phyloP scores from a whole-genome alignment of 331 rosid species.

The Rosa hybrid region DNA sequence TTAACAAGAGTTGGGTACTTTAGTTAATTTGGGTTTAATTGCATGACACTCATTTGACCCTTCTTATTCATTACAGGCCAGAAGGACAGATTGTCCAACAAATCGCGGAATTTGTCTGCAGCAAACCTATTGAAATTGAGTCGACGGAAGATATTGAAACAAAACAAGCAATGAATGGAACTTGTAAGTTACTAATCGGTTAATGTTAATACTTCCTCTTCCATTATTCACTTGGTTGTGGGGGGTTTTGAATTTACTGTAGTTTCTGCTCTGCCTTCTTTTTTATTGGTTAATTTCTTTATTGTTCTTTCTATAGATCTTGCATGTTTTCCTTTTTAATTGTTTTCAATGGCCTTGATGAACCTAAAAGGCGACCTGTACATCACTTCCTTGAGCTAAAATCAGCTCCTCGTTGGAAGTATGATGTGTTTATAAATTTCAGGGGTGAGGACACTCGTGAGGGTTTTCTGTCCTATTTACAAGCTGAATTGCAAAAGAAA shows the following conservation, averaged over 20 bases:
- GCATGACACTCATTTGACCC: not conserved
- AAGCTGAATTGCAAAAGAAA: not conserved
- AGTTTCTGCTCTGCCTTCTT: not conserved
- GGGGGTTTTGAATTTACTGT: not conserved
- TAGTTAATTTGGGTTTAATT: not conserved
- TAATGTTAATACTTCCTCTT: not conserved
- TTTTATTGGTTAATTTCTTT: not conserved
- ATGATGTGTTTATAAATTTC: not conserved
- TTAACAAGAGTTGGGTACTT: too few relatives aligned
- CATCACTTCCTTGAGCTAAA: not conserved
- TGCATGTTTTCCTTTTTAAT: too few relatives aligned
- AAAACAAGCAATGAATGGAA: not conserved
- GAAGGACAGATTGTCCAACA: not conserved
- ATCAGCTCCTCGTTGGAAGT: not conserved
- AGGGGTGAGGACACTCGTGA: not conserved
- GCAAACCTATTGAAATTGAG: not conserved
- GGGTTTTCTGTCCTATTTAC: not conserved
- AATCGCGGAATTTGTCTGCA: not conserved
- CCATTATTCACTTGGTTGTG: not conserved
- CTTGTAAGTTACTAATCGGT: not conserved
- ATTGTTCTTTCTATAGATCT: too few relatives aligned
- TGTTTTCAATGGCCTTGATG: too few relatives aligned
- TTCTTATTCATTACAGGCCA: not conserved
- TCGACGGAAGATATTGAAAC: too few relatives aligned
- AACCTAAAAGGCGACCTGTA: not conserved